Conservation (phyloP, 805 yeast genomes). For the Yarrowia porcina region DNA sequence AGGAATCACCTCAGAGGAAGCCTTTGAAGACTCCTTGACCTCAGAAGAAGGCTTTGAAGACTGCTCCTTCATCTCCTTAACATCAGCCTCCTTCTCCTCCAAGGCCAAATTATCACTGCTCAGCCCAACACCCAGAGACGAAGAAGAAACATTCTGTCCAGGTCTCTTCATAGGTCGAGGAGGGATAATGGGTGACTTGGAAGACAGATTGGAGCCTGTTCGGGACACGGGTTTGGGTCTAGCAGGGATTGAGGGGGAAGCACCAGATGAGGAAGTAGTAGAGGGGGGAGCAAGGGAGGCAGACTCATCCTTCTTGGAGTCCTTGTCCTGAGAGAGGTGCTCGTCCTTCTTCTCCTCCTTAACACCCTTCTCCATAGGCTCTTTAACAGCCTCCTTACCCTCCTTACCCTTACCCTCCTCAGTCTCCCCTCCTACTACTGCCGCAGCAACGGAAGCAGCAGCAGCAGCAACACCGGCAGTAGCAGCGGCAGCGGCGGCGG, state of each 20-base stretch:
- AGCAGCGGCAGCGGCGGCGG: neutral
- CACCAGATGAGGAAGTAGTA: too few species aligned
- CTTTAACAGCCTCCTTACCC: too few species aligned
- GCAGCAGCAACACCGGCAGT: constrained; percentile 5
- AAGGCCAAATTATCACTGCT: neutral
- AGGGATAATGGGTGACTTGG: neutral
- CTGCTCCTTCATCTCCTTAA: too few species aligned
- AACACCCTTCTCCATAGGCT: too few species aligned
- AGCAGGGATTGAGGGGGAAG: neutral
- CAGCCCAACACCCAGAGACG: neutral
- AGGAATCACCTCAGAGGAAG: too few species aligned
- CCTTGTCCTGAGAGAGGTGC: too few species aligned
- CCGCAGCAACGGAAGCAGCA: neutral
- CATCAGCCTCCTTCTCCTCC: too few species aligned
- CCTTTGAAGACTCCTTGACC: too few species aligned
- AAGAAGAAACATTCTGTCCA: neutral
- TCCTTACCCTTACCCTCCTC: neutral
- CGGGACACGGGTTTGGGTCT: constrained; percentile 7
- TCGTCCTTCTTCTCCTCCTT: too few species aligned
- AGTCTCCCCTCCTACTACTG: too few species aligned
- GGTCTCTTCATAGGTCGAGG: constrained; percentile 12
- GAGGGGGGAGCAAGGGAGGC: too few species aligned
- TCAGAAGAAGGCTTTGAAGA: too few species aligned
- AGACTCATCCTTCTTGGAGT: neutral
- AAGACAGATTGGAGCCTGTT: neutral